A percentile compares a stretch with the other conserved stretches of the same genome.
Evolutionary conservation across 768 basidiomycete genomes (phyloP).

Genomic region (Leccinum obscurum): DNA sequence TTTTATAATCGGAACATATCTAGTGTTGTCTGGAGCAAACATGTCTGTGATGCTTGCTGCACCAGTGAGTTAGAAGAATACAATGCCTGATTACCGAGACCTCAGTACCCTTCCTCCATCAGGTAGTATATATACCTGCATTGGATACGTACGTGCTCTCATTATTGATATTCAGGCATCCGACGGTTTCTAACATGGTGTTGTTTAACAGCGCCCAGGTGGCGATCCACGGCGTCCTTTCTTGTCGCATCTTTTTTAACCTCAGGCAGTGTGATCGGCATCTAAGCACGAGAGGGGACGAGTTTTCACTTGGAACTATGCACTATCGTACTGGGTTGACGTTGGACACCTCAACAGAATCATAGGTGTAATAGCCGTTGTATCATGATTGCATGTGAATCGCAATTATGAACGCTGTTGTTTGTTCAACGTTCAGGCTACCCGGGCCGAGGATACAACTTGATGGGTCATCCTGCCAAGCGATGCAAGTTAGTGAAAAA

Average conservation of each 20-base stretch:
- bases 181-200: slow-evolving; percentile 1
- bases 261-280: slow-evolving; percentile 20
- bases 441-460: no score
- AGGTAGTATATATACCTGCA: slow-evolving; percentile 18
- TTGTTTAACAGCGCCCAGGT: slow-evolving; percentile 26
- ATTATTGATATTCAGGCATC: background rate
- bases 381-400: no score
- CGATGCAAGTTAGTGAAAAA: no score
- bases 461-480: no score
- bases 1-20: background rate
- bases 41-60: slow-evolving; percentile 18
- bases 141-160: slow-evolving; percentile 24
- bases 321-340: slow-evolving; percentile 1
- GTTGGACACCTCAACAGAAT: background rate
- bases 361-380: no score
- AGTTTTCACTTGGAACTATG: slow-evolving; percentile 9
- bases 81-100: background rate
- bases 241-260: slow-evolving; percentile 2
- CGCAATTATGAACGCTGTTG: no score
- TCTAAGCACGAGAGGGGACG: background rate
- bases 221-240: slow-evolving; percentile 27
- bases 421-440: no score
- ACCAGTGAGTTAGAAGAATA: slow-evolving; percentile 15
- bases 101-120: background rate
- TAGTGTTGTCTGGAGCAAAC: slow-evolving; percentile 20